These are phyloP conservation scores for Sarcodon sp. DNA, from an alignment of 768 basidiomycete genomes.

Conservation along the genomic window DNA sequence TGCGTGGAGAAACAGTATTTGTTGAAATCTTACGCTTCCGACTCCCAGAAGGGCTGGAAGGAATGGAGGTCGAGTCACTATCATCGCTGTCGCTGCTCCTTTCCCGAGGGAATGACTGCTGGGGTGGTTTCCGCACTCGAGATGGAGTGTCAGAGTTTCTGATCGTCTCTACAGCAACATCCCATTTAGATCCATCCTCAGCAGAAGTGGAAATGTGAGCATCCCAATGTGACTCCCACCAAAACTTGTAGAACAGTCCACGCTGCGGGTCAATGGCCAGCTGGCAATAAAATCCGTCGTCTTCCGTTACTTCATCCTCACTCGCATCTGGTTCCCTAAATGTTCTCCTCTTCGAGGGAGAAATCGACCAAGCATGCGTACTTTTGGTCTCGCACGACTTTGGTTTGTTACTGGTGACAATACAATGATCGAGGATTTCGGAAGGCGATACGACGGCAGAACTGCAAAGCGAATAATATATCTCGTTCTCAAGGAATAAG, in stretches of 20 bases:
- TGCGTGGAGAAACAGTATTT: not conserved
- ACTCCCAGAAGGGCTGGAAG: not conserved
- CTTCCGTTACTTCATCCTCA: conserved; percentile 8
- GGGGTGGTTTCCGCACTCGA: not conserved
- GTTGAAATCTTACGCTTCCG: not conserved
- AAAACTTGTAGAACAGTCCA: conserved; percentile 49
- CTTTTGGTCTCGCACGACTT: conserved; percentile 1
- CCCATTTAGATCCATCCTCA: conserved; percentile 9
- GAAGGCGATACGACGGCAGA: conserved; percentile 36
- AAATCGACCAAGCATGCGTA: not conserved
- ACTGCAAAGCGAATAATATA: conserved; percentile 50
- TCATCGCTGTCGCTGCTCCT: not conserved
- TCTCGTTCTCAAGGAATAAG: conserved; percentile 46
- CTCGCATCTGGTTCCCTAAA: conserved; percentile 5
- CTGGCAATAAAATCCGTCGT: conserved; percentile 35
- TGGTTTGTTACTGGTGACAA: conserved; percentile 22
- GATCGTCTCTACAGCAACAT: conserved; percentile 6
- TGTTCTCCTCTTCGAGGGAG: conserved; percentile 10
- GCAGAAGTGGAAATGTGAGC: conserved; percentile 19
- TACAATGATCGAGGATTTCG: conserved; percentile 38
- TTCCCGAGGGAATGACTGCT: not conserved
- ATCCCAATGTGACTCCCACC: conserved; percentile 39
- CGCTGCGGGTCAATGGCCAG: conserved; percentile 44
- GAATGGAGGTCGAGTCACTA: not conserved
- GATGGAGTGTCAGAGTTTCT: not conserved